Base-by-base conservation (phyloP, 2,329 filamentous ascomycete genomes). In the Trichoderma oligosporum region DNA sequence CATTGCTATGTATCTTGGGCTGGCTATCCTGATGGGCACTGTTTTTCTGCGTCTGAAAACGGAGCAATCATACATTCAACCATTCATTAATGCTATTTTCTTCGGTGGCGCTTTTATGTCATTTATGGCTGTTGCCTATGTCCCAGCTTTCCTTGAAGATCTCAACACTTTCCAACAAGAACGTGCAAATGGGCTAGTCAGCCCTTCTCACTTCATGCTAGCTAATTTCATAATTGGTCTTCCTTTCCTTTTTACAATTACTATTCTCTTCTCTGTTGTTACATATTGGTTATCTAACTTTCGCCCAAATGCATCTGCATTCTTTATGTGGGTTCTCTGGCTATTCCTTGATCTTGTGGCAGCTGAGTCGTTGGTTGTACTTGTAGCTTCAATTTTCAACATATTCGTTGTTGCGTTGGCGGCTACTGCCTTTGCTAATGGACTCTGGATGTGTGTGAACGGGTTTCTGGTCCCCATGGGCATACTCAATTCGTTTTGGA, bases 1-100 rank as follows among this genome's bases (percentile, higher is more conserved):
- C 3, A 78, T 94, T 39, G 86, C 82, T 38, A 95, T 95, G 89
- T 94, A 95, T 70, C 61, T 66, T 20, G 82, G 83, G 0, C 78
- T 95, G 14, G 89, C 89, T 1, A 82, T 94, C 64, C 86, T 94
- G 82, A 91, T 93, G 86, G 90, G 91, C 4, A 95, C 91, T 0
- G 88, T 95, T 11, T 96, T 89, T 86, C 74, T 95, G 12, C 83
- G 90, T 5, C 77, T 96, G 2, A 74, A 79, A 4, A 78, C 86
- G 0, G 74, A 78, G 0, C 90, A 95, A 68, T 75, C 79, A 56
- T 87, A 87, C 58, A 93, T 96, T 63, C 86, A 90, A 65, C 84
- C 89, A 0, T 88, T 89, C 65, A 90, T 85, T 70, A 96, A 95
- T 68, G 88, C 89, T 46, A 88, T 95, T 51, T 87, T 88, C 77